Base-by-base conservation (phyloP, 2,329 filamentous ascomycete genomes). In the Penicillium sp. region DNA sequence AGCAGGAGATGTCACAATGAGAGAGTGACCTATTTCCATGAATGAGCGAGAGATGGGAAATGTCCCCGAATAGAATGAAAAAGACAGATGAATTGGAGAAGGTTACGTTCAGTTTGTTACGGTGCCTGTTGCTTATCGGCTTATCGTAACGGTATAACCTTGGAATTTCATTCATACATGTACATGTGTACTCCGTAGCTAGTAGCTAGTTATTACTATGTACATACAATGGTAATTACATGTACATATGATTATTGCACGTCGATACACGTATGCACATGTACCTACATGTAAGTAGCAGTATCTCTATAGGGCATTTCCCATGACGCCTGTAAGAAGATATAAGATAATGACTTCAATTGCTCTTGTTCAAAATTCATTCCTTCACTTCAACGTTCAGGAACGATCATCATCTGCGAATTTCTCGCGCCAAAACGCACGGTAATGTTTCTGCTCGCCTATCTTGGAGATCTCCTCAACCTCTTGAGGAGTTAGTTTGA, bases 401-500 rank as follows among this genome's bases (percentile, higher is more conserved):
- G 68, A 70, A 35, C 69, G 66, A 62, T 82, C 79, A 56, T 79
- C 70, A 1, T 69, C 67, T 4, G 68, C 74, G 61, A 76, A 79
- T 45, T 80, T 77, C 39, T 78, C 67, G n/a, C 59, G 72, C 79
- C 80, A 84, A 64, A 80, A 83, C 1, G 74, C 77, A 44, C 81
- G 69, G 53, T 73, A 78, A 66, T 83, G 79, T 63, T 82, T 78
- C 66, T 77, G 64, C 38, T 71, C 67, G 4, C 81, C 81, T 19
- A 75, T 48, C 27, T 73, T 66, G n/a, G 76, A 76, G 61, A 84
- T 79, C 61, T 79, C 71, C 55, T 81, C 71, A 23, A 86, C 75
- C 68, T 87, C 84, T 41, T 74, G 74, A 0, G 82, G 81, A 6
- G 80, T 85, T 58, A 87, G 65, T 59, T 80, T 80, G 69, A 87